These are phyloP conservation scores for Alternaria brassicicola DNA, from an alignment of 2,329 filamentous ascomycete species.

Conservation along the genomic window DNA sequence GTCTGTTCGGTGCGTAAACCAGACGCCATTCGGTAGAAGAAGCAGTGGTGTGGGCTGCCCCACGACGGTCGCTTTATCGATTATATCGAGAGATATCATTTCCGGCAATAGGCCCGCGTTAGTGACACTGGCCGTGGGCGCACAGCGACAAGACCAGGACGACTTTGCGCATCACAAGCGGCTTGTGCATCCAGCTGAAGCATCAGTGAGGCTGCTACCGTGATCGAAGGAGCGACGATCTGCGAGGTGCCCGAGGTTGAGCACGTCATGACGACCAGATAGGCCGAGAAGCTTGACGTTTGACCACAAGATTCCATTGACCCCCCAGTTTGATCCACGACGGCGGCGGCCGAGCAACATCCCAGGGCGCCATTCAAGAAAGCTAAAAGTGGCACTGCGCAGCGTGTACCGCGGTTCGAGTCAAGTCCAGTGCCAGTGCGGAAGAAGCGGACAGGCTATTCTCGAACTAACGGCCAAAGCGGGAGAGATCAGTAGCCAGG, in stretches of 20 bases:
- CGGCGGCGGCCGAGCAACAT: background rate
- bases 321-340: background rate
- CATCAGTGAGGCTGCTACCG: background rate
- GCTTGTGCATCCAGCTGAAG: background rate
- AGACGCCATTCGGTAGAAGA: conserved; percentile 4
- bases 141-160: conserved; percentile 18
- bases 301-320: background rate
- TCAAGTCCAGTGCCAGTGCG: conserved; percentile 12
- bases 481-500: conserved; percentile 17
- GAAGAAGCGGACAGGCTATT: conserved; percentile 20
- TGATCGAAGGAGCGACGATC: conserved; percentile 2
- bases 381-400: conserved; percentile 1
- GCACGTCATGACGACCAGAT: conserved; percentile 11
- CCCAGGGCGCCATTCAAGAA: background rate
- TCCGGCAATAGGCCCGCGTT: conserved; percentile 21
- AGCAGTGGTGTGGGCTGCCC: background rate
- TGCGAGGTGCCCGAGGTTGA: background rate
- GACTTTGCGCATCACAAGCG: conserved; percentile 5
- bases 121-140: conserved; percentile 19
- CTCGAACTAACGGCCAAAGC: conserved; percentile 24
- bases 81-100: conserved; percentile 3
- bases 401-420: conserved; percentile 4
- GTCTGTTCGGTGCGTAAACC: conserved; percentile 8
- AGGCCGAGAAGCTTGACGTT: conserved; percentile 2
- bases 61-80: conserved; percentile 14